Base-by-base conservation (phyloP, 306 rosid genomes). In the Quercus wislizeni region DNA sequence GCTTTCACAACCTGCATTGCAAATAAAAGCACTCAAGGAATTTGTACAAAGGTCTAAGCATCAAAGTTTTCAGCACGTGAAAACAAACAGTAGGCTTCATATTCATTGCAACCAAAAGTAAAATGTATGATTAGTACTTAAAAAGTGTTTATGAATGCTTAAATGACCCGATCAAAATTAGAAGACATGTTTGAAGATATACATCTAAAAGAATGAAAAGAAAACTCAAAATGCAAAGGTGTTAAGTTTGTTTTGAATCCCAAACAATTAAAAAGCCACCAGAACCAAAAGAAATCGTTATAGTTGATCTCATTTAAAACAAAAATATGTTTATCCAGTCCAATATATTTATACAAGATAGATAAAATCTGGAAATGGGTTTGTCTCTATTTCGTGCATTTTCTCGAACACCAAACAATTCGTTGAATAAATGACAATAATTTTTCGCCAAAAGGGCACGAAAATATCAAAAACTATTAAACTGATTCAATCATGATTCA, bases 1-100 rank as follows among this genome's bases (percentile, higher is more conserved):
- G 98, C 97, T 84, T 88, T 85, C 30, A 85, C 92, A 80, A 91
- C 97, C 98, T 94, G 87, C 83, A 84, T 78, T 74, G 75, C 58
- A 73, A 81, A 83, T 64, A n/a, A 75, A 74, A 18, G 77, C 74
- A 78, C 65, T 55, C 63, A 55, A 70, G 46, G n/a, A 5, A 65
- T 5, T 65, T 49, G 76, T 67, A 18, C 62, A 49, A 51, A 61
- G 17, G 11, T 41, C 46, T 10, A 13, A 10, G 54, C 64, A 69
- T 58, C 33, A 62, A 62, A 75, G 63, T 58, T 38, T 63, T 69
- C 70, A 59, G 63, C 82, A 77, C n/a, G 2, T 54, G 27, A 58
- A 71, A 35, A 54, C 57, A 69, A 21, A 31, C 23, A 62, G 69
- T 14, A 62, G 35, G 41, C n/a, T 62, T 35, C 38, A 62, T 62